Evolutionary conservation across 2,329 filamentous ascomycete species (phyloP).

Genomic region (Dothidotthia symphoricarpi): DNA sequence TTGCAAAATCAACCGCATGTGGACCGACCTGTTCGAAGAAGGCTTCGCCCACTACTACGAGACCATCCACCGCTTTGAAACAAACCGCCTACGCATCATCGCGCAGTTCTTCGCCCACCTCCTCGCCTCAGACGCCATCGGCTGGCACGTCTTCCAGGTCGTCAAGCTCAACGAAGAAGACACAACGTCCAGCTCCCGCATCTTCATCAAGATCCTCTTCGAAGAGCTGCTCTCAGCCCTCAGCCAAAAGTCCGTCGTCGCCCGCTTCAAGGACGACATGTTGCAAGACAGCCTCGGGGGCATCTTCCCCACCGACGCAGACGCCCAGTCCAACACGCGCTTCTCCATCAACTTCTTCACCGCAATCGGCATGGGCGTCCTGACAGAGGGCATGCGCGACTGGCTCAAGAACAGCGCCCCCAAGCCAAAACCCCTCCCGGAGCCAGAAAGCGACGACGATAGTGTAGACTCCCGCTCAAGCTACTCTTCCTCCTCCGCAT

Average conservation of each 20-base stretch:
- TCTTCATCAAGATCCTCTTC: conserved; percentile 97
- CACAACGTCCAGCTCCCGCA: conserved; percentile 92
- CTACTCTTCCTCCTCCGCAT: conserved; percentile 36
- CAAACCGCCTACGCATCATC: conserved; percentile 90
- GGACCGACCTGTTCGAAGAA: conserved; percentile 89
- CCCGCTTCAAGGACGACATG: conserved; percentile 70
- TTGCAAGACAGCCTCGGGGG: conserved; percentile 77
- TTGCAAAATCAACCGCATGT: conserved; percentile 91
- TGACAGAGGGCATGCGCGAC: conserved; percentile 95
- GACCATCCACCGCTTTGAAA: conserved; percentile 95
- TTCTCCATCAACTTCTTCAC: conserved; percentile 99
- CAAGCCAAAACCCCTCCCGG: conserved; percentile 65
- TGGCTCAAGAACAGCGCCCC: conserved; percentile 78
- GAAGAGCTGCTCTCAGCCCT: conserved; percentile 86
- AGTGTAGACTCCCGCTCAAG: conserved; percentile 26
- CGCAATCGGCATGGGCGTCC: conserved; percentile 88
- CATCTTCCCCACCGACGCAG: conserved; percentile 81
- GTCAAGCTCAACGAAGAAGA: conserved; percentile 95
- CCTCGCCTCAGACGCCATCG: conserved; percentile 81
- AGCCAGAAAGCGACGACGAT: conserved; percentile 35
- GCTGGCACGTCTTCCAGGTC: conserved; percentile 83
- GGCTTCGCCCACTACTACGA: conserved; percentile 92
- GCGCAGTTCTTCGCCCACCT: conserved; percentile 93
- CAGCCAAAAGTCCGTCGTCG: conserved; percentile 75
- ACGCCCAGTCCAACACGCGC: conserved; percentile 78